Conservation (phyloP, 441 rosid species). For the Syzygium syzygioides region DNA sequence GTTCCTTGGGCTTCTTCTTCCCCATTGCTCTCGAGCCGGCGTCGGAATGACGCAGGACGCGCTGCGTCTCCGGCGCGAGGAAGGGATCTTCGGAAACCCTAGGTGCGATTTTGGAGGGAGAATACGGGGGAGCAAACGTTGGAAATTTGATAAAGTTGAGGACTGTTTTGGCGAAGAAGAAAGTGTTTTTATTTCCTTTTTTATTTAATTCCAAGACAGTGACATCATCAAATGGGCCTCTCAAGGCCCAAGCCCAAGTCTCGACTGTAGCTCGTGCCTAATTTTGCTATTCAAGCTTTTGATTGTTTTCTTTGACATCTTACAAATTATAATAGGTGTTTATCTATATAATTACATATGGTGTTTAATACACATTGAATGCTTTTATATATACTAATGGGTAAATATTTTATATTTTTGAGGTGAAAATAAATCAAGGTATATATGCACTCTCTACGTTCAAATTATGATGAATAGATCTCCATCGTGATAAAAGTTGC, state of each 20-base stretch:
- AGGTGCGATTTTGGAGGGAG: neutral
- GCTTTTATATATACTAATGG: neutral
- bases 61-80: neutral
- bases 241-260: neutral
- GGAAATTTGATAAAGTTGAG: neutral
- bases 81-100: neutral
- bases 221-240: neutral
- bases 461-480: neutral
- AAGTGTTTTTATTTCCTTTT: neutral
- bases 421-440: neutral
- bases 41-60: neutral
- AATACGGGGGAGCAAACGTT: neutral
- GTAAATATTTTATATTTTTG: neutral
- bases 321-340: neutral
- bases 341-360: neutral
- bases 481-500: neutral
- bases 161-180: neutral
- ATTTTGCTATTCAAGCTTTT: too few species aligned
- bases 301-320: too few species aligned
- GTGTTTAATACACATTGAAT: neutral
- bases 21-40: slow-evolving; percentile 19
- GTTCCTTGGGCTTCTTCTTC: slow-evolving; percentile 30
- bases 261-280: neutral
- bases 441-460: neutral
- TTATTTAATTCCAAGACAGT: neutral